A percentile compares a stretch with the other conserved stretches of the same genome.
Conservation (phyloP, 2,329 filamentous ascomycete genomes). For the Elsinoe ampelina region DNA sequence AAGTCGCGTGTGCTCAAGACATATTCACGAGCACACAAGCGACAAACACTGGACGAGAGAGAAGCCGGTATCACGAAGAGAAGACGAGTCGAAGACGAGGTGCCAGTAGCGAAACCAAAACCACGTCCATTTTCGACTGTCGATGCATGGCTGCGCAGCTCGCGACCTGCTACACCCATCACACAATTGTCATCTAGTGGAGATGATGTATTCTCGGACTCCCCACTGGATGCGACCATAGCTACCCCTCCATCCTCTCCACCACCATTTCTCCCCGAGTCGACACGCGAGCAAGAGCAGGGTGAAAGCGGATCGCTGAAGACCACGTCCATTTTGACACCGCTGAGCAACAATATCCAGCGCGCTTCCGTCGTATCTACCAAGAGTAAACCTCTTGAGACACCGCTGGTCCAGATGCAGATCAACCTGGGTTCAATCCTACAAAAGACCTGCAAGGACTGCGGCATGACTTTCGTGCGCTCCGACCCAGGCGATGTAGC, state of each 20-base stretch:
- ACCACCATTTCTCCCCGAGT: slow-evolving; percentile 31
- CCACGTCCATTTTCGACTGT: slow-evolving; percentile 3
- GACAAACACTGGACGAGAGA: not conserved
- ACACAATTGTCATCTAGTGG: slow-evolving; percentile 17
- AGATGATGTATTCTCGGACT: slow-evolving; percentile 21
- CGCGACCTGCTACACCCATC: not conserved
- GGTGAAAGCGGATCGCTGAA: not conserved
- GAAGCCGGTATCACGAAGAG: slow-evolving; percentile 12
- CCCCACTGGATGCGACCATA: slow-evolving; percentile 20
- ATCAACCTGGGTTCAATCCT: slow-evolving; percentile 49
- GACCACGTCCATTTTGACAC: not conserved
- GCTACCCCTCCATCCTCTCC: slow-evolving; percentile 45
- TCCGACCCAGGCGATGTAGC: slow-evolving; percentile 52
- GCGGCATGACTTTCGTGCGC: slow-evolving; percentile 58
- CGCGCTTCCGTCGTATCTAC: not conserved
- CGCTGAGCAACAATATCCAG: not conserved
- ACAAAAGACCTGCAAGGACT: slow-evolving; percentile 49
- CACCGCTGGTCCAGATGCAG: slow-evolving; percentile 48
- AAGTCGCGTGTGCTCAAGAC: slow-evolving; percentile 4
- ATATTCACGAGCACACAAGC: slow-evolving; percentile 11
- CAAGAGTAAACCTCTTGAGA: slow-evolving; percentile 18
- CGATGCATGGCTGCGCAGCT: slow-evolving; percentile 8
- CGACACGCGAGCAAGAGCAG: not conserved
- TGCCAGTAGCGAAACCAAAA: not conserved
- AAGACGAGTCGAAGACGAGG: slow-evolving; percentile 13